These are phyloP conservation scores for Clonostachys rosea DNA, from an alignment of 2,329 filamentous ascomycete genomes.

Conservation along the genomic window DNA sequence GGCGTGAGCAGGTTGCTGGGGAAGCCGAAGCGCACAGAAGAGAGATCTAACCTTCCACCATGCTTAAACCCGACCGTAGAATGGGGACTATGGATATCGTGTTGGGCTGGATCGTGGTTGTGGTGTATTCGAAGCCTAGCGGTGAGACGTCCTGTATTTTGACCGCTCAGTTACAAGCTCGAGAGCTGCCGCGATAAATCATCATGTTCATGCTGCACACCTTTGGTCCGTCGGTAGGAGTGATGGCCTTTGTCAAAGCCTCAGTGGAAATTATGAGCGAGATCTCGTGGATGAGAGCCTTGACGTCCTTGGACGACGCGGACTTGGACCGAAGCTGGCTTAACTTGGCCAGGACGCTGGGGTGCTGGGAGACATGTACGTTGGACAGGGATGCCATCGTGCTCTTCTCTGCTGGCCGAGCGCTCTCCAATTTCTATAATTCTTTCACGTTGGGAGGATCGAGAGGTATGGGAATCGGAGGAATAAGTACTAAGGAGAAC, in stretches of 20 bases:
- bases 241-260: slow-evolving; percentile 64
- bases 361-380: slow-evolving; percentile 78
- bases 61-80: slow-evolving; percentile 84
- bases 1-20: neutral
- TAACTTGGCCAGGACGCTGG: slow-evolving; percentile 83
- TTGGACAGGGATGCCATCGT: slow-evolving; percentile 41
- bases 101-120: slow-evolving; percentile 56
- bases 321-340: slow-evolving; percentile 77
- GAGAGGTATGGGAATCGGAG: slow-evolving; percentile 3
- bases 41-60: slow-evolving; percentile 67
- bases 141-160: slow-evolving; percentile 65
- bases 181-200: slow-evolving; percentile 9
- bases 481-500: slow-evolving; percentile 10
- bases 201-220: slow-evolving; percentile 37
- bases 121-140: slow-evolving; percentile 71
- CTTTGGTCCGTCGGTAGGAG: slow-evolving; percentile 52
- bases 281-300: slow-evolving; percentile 81
- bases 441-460: slow-evolving; percentile 1
- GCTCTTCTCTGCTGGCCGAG: too few relatives aligned
- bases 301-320: slow-evolving; percentile 70
- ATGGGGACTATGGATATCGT: slow-evolving; percentile 84
- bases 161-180: slow-evolving; percentile 1
- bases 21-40: neutral
- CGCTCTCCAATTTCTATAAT: too few relatives aligned
- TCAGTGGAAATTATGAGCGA: slow-evolving; percentile 77